phyloP scores from a whole-genome alignment of 2,329 filamentous ascomycete species.

The Pseudogymnoascus sp. region DNA sequence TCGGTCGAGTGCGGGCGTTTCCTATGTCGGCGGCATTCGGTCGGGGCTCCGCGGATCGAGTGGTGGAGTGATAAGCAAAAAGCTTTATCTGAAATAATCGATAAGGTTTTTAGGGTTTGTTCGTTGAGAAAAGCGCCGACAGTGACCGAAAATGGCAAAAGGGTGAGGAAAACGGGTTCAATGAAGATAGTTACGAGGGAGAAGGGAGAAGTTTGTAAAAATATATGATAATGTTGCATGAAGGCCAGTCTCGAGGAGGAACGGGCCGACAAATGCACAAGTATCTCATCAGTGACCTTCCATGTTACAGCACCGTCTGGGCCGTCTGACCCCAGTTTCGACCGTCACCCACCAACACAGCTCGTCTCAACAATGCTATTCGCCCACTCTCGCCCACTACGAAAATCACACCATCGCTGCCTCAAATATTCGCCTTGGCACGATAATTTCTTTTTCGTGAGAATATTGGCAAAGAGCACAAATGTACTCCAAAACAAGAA shows the following conservation, averaged over 20 bases:
- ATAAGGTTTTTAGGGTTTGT: slow-evolving; percentile 8
- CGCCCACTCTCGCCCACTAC: not conserved
- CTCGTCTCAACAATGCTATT: slow-evolving; percentile 1
- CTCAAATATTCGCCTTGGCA: not conserved
- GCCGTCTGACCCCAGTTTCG: not conserved
- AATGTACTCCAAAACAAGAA: not conserved
- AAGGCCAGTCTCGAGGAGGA: not conserved
- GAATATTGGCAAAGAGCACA: not conserved
- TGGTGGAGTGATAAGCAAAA: slow-evolving; percentile 7
- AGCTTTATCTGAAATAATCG: slow-evolving; percentile 4
- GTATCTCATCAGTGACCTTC: not conserved
- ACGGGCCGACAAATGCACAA: not conserved
- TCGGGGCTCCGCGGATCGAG: not conserved
- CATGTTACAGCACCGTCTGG: not conserved
- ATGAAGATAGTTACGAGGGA: not conserved
- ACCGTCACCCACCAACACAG: not conserved
- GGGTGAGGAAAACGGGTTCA: not conserved
- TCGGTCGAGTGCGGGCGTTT: not conserved
- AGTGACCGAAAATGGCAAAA: not conserved
- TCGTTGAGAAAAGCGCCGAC: not conserved
- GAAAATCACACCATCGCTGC: slow-evolving; percentile 4
- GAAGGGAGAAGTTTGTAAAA: not conserved
- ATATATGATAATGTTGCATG: not conserved
- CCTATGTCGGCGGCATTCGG: not conserved
- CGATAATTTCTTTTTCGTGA: slow-evolving; percentile 6